phyloP scores from a whole-genome alignment of 2,329 filamentous ascomycete species.

The Ascochyta viciae-villosae region DNA sequence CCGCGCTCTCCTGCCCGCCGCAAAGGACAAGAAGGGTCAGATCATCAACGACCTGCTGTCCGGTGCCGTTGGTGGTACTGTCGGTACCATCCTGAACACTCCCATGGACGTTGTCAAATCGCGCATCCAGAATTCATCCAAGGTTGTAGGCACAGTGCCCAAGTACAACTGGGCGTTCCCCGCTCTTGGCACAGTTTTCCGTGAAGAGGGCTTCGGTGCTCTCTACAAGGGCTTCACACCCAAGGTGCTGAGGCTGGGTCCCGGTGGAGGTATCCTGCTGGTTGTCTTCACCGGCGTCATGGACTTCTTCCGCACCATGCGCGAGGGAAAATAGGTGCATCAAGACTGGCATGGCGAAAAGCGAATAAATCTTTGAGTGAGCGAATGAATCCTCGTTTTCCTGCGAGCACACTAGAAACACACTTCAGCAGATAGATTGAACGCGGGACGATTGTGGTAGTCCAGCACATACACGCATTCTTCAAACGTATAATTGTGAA shows the following conservation, averaged over 20 bases:
- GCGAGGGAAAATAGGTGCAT: conserved; percentile 45
- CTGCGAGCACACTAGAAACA: background rate
- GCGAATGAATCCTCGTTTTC: background rate
- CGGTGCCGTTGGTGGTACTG: conserved; percentile 85
- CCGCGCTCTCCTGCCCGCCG: conserved; percentile 79
- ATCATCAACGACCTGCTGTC: conserved; percentile 88
- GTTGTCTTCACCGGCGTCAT: conserved; percentile 88
- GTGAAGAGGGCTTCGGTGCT: conserved; percentile 89
- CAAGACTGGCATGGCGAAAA: background rate
- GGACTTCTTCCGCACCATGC: conserved; percentile 86
- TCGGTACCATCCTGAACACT: conserved; percentile 92
- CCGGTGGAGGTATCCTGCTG: conserved; percentile 76
- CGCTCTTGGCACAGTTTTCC: conserved; percentile 82
- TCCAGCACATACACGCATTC: background rate
- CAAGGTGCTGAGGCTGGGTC: conserved; percentile 83
- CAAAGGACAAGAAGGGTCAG: conserved; percentile 80
- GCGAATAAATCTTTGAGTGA: background rate
- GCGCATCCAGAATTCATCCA: conserved; percentile 92
- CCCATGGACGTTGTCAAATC: conserved; percentile 98
- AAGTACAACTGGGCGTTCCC: conserved; percentile 99
- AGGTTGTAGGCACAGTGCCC: conserved; percentile 77
- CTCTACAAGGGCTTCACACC: conserved; percentile 98
- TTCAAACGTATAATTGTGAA: background rate
- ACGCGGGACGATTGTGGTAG: background rate
- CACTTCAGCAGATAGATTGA: conserved; percentile 1